These are phyloP conservation scores for Nannizzia gypsea DNA, from an alignment of 2,329 filamentous ascomycete genomes.

Conservation along the genomic window DNA sequence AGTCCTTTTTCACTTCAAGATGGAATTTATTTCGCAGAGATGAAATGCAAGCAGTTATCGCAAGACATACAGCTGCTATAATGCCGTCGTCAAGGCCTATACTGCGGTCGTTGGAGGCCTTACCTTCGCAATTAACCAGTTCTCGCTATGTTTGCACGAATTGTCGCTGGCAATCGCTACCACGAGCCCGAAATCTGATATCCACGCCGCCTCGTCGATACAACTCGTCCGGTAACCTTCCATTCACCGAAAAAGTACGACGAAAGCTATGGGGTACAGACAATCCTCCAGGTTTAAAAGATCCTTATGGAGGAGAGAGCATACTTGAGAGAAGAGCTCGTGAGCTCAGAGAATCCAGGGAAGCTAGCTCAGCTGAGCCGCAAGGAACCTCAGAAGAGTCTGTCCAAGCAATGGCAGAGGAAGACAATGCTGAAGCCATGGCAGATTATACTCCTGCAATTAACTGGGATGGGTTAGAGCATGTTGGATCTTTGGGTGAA, in stretches of 20 bases:
- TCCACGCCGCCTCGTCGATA: constrained; percentile 22
- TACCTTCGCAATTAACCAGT: constrained; percentile 19
- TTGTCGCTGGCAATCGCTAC: constrained; percentile 28
- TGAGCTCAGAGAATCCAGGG: constrained; percentile 10
- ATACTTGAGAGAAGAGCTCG: constrained; percentile 22
- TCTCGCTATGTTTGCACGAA: constrained; percentile 30
- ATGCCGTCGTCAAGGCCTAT: constrained; percentile 31
- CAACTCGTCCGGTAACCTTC: constrained; percentile 16
- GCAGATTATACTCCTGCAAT: constrained; percentile 36
- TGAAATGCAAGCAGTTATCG: neutral
- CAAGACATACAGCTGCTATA: constrained; percentile 14
- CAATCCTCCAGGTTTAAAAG: constrained; percentile 36
- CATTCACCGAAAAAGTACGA: constrained; percentile 37
- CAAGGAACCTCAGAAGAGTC: constrained; percentile 11
- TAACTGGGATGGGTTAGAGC: constrained; percentile 43
- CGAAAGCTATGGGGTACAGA: constrained; percentile 41
- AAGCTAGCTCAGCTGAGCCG: constrained; percentile 5
- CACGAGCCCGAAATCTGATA: constrained; percentile 20
- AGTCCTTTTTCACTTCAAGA: neutral
- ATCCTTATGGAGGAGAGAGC: constrained; percentile 37
- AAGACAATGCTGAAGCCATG: constrained; percentile 5
- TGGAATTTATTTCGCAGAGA: neutral
- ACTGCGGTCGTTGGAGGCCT: constrained; percentile 25
- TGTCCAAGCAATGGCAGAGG: neutral
- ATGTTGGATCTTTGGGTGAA: constrained; percentile 40